These are phyloP conservation scores for Macrolepiota fuliginosa DNA, from an alignment of 768 basidiomycete species.

Conservation along the genomic window DNA sequence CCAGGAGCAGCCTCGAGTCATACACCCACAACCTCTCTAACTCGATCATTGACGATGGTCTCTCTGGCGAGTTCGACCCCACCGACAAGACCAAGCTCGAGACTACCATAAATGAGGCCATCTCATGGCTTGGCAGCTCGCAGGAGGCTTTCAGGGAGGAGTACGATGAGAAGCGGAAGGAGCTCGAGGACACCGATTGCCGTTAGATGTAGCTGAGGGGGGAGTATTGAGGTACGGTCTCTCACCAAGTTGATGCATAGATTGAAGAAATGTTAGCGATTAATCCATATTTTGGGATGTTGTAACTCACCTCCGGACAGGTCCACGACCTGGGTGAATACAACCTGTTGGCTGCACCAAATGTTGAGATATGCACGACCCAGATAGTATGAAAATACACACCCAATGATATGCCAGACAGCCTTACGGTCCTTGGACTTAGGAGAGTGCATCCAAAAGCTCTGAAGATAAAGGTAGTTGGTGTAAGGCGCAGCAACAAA, in stretches of 20 bases:
- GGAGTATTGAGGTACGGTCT: not conserved
- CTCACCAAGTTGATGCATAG: not conserved
- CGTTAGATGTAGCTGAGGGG: not conserved
- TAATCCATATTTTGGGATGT: not conserved
- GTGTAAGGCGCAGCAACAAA: not conserved
- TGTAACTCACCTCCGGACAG: not conserved
- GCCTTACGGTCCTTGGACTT: constrained; percentile 31
- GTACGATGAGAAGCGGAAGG: constrained; percentile 91
- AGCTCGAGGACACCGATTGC: constrained; percentile 85
- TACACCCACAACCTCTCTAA: constrained; percentile 96
- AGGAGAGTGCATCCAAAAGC: constrained; percentile 24
- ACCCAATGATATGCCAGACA: constrained; percentile 53
- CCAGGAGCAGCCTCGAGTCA: constrained; percentile 94
- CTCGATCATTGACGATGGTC: constrained; percentile 81
- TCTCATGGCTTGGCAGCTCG: constrained; percentile 82
- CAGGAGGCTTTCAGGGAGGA: constrained; percentile 94
- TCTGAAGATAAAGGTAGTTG: constrained; percentile 24
- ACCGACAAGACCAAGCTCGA: constrained; percentile 86
- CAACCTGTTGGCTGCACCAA: constrained; percentile 46
- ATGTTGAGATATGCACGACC: not conserved
- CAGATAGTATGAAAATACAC: not conserved
- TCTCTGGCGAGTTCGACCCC: constrained; percentile 83
- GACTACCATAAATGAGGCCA: constrained; percentile 75
- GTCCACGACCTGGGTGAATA: constrained; percentile 47
- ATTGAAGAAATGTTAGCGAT: not conserved